Percentiles rank a stretch among this genome's conserved stretches.
Conservation (phyloP, 1,284 basidiomycete species). For the Irpex rosettiformis region DNA sequence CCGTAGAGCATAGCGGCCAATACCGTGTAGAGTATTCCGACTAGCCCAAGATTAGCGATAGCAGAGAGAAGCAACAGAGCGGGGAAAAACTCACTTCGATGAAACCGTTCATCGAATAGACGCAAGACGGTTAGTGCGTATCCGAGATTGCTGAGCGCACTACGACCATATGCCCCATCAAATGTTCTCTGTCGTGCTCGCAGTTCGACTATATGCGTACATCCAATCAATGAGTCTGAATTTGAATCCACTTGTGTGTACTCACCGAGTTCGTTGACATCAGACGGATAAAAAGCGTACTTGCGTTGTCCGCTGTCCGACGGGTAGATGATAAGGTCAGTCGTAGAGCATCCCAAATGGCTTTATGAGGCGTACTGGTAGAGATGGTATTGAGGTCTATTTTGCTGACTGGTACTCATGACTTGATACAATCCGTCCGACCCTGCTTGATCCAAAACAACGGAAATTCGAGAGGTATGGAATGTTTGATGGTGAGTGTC, state of each 20-base stretch:
- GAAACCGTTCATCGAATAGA: constrained; percentile 71
- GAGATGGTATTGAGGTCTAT: neutral
- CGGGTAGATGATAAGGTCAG: neutral
- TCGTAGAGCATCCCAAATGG: too few relatives aligned
- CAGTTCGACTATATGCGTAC: constrained; percentile 55
- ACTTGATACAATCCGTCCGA: too few relatives aligned
- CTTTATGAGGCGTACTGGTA: too few relatives aligned
- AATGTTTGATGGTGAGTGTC: too few relatives aligned
- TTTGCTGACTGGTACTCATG: too few relatives aligned
- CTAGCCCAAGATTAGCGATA: constrained; percentile 34
- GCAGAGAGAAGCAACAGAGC: constrained; percentile 9
- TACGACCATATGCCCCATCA: constrained; percentile 76
- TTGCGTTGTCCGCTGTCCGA: constrained; percentile 53
- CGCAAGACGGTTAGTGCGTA: constrained; percentile 74
- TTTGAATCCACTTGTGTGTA: neutral
- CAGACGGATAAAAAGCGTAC: constrained; percentile 52
- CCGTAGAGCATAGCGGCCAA: constrained; percentile 60
- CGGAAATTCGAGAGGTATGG: too few relatives aligned
- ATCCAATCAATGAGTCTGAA: too few relatives aligned
- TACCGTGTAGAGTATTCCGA: constrained; percentile 70
- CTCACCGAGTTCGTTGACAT: constrained; percentile 53
- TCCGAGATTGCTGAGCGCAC: constrained; percentile 70
- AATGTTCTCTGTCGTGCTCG: constrained; percentile 79
- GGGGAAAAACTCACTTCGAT: constrained; percentile 47
- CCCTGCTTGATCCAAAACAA: too few relatives aligned